Evolutionary conservation across 1,284 basidiomycete genomes (phyloP), one percentile per base, ranked within the genome.

Genomic region (Cystobasidium slooffiae): DNA sequence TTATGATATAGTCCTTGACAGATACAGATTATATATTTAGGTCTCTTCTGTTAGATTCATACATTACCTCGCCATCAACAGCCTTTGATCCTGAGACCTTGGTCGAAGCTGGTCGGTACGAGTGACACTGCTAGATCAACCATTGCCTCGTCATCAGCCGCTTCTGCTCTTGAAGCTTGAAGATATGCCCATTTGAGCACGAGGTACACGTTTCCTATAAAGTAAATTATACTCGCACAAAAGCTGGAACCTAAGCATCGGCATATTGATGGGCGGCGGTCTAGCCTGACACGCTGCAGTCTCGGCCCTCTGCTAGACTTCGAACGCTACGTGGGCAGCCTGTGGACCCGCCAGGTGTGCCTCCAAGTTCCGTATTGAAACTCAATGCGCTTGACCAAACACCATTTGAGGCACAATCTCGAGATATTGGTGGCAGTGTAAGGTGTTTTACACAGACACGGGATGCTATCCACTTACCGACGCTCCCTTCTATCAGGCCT

Each of bases 11-110:
- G 53, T 37, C 53, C 53, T 56, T 56, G 53, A 56, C 53, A 56
- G 53, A 56, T 56, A 56, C 53, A 56, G 53, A 56, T 56, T 24
- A 56, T 56, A 56, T 31, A 37, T 76, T 75, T 82, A 73, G 82
- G 80, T 74, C 80, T 82, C 72, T 80, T 80, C 80, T 64, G 82
- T 82, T 80, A 78, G 80, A 77, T 75, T 81, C 20, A 53, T 53
- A 53, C 10, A 59, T 59, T 41, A 59, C 56, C 56, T 59, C 56
- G 56, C 56, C 56, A 59, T 59, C 56, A 59, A 41, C 56, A 59
- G 56, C 56, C 56, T 43, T 59, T 59, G 1, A 59, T 43, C 56
- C 56, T 41, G 56, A 59, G 56, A 59, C 56, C 56, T 58, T 59
- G 39, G 14, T 56, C 53, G 53, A 56, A 56, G 53, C 53, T 56